Evolutionary conservation across 225 moss, liverwort and hornwort genomes (phyloP), one percentile per base, ranked within the genome.

Genomic region (Thuidium tamariscinum): DNA sequence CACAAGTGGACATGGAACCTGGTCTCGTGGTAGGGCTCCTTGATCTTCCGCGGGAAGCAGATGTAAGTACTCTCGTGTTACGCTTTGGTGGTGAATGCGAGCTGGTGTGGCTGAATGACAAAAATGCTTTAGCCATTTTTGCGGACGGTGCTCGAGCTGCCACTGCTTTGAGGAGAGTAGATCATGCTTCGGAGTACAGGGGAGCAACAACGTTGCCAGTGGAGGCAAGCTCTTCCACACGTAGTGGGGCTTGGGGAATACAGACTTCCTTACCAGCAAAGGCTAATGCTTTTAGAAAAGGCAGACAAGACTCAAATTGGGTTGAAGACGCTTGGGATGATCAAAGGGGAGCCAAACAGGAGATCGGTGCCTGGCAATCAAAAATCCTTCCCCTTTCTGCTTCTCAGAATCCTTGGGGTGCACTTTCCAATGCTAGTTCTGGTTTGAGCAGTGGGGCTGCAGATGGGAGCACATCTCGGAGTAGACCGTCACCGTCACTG

Each of bases 61-160:
- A 97, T 86, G 95, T 97, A 48, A 97, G 94, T 89, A 93, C 95
- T 30, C 91, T 99, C 57, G 97, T 99, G 51, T 93, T 96, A 52
- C 95, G 98, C 69, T 99, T 99, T 88, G 98, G 95, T 34, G 98
- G 97, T 62, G 97, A 99, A 90, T 99, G 98, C 61, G 98, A 99
- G 87, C 97, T 99, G 48, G 96, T 97, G 18, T 99, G 98, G 98
- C 60, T 99, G 87, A 99, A 97, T 84, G 98, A 99, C 89, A 97
- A 92, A 71, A 97, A 99, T 80, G 97, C 98, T 16, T 84, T 99
- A 82, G 98, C 98, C 30, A 92, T 99, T 26, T 99, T 99, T 81
- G 95, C 94, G 39, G 97, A 99, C 65, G 89, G 89, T 74, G 93
- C 94, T 52, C 93, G 97, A 87, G 97, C 98, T 69, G 95, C 97